Conservation (phyloP, 2,329 filamentous ascomycete genomes). For the Paecilomyces formosus region DNA sequence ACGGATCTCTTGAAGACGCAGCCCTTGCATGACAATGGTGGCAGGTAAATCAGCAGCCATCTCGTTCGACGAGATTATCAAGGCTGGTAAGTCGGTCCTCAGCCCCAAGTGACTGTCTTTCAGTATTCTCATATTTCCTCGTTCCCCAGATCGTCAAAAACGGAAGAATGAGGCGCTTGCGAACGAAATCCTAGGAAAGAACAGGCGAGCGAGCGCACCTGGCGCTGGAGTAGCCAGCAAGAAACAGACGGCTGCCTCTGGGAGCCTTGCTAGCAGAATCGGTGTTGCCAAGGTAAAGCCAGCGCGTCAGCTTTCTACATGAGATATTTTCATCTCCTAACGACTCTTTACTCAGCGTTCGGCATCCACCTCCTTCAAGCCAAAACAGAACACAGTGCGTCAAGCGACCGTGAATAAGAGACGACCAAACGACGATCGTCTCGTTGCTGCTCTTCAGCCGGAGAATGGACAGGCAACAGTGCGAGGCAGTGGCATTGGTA, state of each 20-base stretch:
- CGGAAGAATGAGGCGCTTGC: constrained; percentile 52
- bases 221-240: constrained; percentile 33
- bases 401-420: constrained; percentile 22
- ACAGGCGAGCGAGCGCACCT: constrained; percentile 42
- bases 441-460: constrained; percentile 22
- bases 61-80: constrained; percentile 46
- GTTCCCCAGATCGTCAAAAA: constrained; percentile 41
- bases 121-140: constrained; percentile 4
- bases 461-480: constrained; percentile 22
- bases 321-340: background rate
- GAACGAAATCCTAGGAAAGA: constrained; percentile 51
- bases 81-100: constrained; percentile 35
- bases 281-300: constrained; percentile 50
- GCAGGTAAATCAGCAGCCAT: constrained; percentile 24
- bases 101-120: constrained; percentile 2
- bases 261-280: constrained; percentile 51
- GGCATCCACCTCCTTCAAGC: constrained; percentile 30
- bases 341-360: constrained; percentile 23
- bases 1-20: background rate
- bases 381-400: constrained; percentile 27
- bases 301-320: background rate
- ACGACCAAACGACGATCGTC: constrained; percentile 25
- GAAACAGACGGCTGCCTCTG: constrained; percentile 36
- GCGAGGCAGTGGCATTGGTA: constrained; percentile 26
- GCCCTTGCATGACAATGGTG: constrained; percentile 21